Evolutionary conservation across 345 rosid genomes (phyloP), one percentile per base, ranked within the genome.

Genomic region (Linum lewisii): DNA sequence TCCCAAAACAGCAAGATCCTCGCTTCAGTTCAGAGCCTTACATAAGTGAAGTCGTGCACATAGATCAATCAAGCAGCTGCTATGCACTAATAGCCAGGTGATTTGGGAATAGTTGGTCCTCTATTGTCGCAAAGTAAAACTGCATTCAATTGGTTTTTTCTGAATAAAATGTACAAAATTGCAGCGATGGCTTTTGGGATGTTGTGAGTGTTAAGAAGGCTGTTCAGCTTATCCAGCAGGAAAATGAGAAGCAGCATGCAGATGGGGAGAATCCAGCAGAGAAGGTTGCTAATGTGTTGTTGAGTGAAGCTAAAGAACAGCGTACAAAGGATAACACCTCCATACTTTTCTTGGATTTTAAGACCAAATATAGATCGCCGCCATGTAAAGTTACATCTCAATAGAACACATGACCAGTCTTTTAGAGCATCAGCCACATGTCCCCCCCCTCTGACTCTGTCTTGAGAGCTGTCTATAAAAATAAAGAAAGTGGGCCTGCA

Each of bases 171-270:
- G 59, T 16, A 24, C 23, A 42, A 52, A 59, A 63, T 47, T 75
- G 75, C 82, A 90, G 99, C 65, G 97, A 90, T 63, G 96, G 99
- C 34, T 76, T 94, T 58, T 90, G 99, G 99, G 99, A 90, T 60
- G 97, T 87, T 51, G 73, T 94, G 45, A 76, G 87, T 62, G 32
- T 68, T 25, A 86, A 78, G 75, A 94, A 86, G 75, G 87, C 99
- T 59, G 59, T 71, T 70, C 93, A 90, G 78, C 77, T 94, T 32
- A 82, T 75, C 36, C 61, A 61, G 36, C 83, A 90, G 95, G 99
- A 87, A 77, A 51, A 45, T 67, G 88, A 89, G 69, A 83, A 65
- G 51, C 61, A 72, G 63, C 34, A 60, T 3, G 19, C 58, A 11
- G 77, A 65, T 19, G 50, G 47, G 45, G 94, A 70, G 72, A 76